Evolutionary conservation across 139 green algal species (phyloP), one percentile per base, ranked within the genome.

Genomic region (Picochlorum sp.): DNA sequence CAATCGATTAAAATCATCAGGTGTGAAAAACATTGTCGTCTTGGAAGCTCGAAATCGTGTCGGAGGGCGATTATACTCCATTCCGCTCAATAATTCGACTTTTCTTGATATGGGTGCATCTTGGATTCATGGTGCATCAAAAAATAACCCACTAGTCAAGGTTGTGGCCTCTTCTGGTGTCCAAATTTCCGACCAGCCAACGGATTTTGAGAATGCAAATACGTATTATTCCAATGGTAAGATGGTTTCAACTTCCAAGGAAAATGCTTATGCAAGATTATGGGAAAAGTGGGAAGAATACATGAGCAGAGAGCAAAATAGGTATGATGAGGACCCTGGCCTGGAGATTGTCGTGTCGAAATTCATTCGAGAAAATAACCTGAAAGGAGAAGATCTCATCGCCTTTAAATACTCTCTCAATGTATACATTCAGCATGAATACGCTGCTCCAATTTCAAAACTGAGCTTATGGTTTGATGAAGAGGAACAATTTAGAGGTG

Each of bases 341-440:
- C 41, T 50, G 6, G 13, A 50, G 16, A 28, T 16, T 50, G 41
- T 22, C 16, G 16, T 50, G 6, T 8, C 20, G 20, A 22, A 12
- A n/a, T 50, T 50, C 24, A 50, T 50, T 26, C 20, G 24, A 50
- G 24, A 50, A 8, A 50, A 50, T 26, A 16, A 22, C 10, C 16
- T 50, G 6, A 28, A 12, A 26, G 41, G 41, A 22, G 12, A n/a
- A 22, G 10, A 8, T 12, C 41, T 50, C 6, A 50, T 16, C 9
- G 29, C 5, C 12, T 56, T 51, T 52, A 59, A 36, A 10, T 36
- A 20, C 4, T n/a, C 25, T 24, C 12, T 57, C 13, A 65, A 57
- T 36, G 49, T 20, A 8, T 53, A 65, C 26, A 58, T 65, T 10
- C 40, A 65, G n/a, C 58, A 65, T 41, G 58, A 65, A n/a, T 65